Base-by-base conservation (phyloP, 2,329 filamentous ascomycete genomes). In the Nannizziopsis barbatae region DNA sequence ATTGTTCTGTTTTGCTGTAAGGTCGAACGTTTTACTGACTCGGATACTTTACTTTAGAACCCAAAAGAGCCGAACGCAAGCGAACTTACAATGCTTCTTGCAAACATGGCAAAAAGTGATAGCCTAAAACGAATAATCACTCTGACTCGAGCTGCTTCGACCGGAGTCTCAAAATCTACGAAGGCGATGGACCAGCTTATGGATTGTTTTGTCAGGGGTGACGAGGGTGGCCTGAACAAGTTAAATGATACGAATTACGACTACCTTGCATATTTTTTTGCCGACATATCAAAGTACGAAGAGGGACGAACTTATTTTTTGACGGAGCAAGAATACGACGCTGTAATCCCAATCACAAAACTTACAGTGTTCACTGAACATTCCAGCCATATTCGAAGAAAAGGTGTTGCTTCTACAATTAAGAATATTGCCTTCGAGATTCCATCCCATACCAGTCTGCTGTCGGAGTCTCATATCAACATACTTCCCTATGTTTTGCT, bases 331-430 rank as follows among this genome's bases (percentile, higher is more conserved):
- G 69, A 77, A 1, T 90, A 93, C 64, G 88, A 95, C 62, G 73
- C 71, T 1, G 79, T 95, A 11, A 80, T 95, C n/a, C 92, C 92
- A 1, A 73, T 96, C 42, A 86, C 84, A 42, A 96, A 96, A 71
- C 74, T 98, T 53, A 84, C 84, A 52, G 90, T 96, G 51, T 96
- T 96, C 65, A 96, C 92, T 1, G 87, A 94, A 65, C 87, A 95
- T 69, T 74, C 77, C 57, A 93, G 86, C 2, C 76, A 83, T 22
- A 80, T 95, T 50, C 79, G 92, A 48, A 76, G 92, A 47, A 86
- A 87, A 59, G 92, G 92, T n/a, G 89, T 95, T n/a, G 90, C 90
- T 6, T 88, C 83, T 52, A 92, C 87, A 8, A 87, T 98, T 63
- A 96, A 96, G 67, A 98, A 98, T 62, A 80, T 86, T 27, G 81